Base-by-base conservation (phyloP, 805 yeast genomes). In the Suhomyces sp. region DNA sequence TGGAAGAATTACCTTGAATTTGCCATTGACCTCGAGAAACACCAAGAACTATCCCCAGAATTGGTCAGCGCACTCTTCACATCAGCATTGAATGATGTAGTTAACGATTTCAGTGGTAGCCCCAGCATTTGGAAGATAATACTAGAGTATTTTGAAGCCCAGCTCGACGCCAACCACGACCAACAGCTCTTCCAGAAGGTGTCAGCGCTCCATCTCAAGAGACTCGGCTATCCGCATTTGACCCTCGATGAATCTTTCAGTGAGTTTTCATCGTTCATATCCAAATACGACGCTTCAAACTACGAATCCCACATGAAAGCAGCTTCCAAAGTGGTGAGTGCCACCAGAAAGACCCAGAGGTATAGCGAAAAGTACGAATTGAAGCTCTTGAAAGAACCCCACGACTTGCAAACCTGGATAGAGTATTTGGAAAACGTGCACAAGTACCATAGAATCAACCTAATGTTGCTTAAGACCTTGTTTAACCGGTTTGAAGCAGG, bases 201-300 rank as follows among this genome's bases (percentile, higher is more conserved):
- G 5, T 60, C 65, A 41, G 54, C 52, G 6, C 46, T 69, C 5
- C 66, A 70, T 60, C 48, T 68, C 4, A 57, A 65, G 26, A 62
- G 80, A 40, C 59, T 83, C 5, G 40, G 57, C 1, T 56, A 60
- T 8, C 84, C 84, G 0, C 84, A 80, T 60, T 52, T 59, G 1
- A 57, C 64, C 2, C 51, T 80, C 6, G 78, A 76, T 3, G 69
- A 71, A 0, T 73, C 83, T 0, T 76, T 69, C 57, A 61, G 68
- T 8, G 63, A 64, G 1, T 73, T 68, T 44, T 81, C 84, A 1
- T 24, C 62, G 0, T 77, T 79, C 50, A 66, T 81, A 1, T 66
- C 82, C 1, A 36, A 51, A 2, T 41, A 68, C 45, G 63, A 57
- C 22, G 49, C 63, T 0, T 58, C 58, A 1, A 46, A 66, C 3